A percentile compares a stretch with the other conserved stretches of the same genome.
These are phyloP conservation scores for Acacia melanoxylon DNA, from an alignment of 306 rosid species.

Conservation along the genomic window DNA sequence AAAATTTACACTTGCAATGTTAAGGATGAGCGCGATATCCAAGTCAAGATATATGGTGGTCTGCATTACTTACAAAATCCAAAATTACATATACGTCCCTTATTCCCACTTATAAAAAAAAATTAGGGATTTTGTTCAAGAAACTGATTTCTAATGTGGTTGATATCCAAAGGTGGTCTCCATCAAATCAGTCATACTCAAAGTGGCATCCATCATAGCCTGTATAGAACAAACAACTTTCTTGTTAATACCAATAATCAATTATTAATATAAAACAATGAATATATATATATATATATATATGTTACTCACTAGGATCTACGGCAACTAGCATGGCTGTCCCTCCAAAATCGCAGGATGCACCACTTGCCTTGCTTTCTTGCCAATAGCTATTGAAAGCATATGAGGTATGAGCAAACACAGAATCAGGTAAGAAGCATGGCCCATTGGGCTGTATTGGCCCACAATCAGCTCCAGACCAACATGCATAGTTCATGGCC, in stretches of 20 bases:
- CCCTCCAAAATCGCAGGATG: constrained; percentile 85
- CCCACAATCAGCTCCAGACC: constrained; percentile 81
- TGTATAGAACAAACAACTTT: constrained; percentile 17
- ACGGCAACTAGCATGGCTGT: constrained; percentile 77
- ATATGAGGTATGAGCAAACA: constrained; percentile 76
- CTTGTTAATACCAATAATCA: neutral
- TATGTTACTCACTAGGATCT: constrained; percentile 72
- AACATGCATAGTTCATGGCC: constrained; percentile 94
- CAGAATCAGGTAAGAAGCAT: constrained; percentile 64
- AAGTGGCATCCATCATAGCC: constrained; percentile 72
- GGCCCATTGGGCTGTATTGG: constrained; percentile 69
- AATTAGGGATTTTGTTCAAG: neutral
- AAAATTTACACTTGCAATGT: neutral
- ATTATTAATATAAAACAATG: neutral
- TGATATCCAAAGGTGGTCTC: constrained; percentile 21
- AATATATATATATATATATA: neutral
- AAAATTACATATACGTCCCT: constrained; percentile 32
- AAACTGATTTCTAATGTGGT: constrained; percentile 1
- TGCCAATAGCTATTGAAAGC: constrained; percentile 98
- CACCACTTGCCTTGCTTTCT: constrained; percentile 67
- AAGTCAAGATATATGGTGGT: neutral
- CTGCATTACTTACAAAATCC: constrained; percentile 35
- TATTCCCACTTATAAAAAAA: constrained; percentile 18
- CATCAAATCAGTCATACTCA: constrained; percentile 22
- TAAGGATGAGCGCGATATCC: neutral